Evolutionary conservation across 192 early-diverging fungal species (phyloP).

Genomic region (Geranomyces michiganensis): DNA sequence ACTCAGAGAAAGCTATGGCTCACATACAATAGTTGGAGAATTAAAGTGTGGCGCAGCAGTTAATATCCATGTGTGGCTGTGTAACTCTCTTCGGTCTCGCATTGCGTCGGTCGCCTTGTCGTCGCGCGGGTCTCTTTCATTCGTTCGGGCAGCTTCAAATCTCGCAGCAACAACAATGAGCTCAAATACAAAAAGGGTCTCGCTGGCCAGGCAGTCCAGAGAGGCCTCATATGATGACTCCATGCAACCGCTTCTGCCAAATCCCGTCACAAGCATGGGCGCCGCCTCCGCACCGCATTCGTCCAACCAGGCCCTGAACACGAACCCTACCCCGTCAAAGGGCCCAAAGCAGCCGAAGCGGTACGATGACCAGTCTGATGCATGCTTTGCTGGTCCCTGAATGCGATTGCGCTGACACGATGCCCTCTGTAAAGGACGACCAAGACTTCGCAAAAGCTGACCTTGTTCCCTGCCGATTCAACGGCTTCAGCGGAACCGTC

Average conservation of each 20-base stretch:
- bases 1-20: too few species aligned
- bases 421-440: conserved; percentile 64
- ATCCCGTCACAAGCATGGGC: not conserved
- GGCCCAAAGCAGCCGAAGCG: conserved; percentile 15
- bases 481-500: conserved; percentile 24
- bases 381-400: not conserved
- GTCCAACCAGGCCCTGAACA: not conserved
- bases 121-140: too few species aligned
- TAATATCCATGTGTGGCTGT: too few species aligned
- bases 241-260: conserved; percentile 3
- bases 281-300: not conserved
- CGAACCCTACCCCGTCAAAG: not conserved
- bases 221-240: not conserved
- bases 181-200: conserved; percentile 2
- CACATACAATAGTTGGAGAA: too few species aligned
- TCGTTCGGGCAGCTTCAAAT: too few species aligned
- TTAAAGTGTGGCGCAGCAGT: too few species aligned
- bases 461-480: conserved; percentile 79
- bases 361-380: not conserved
- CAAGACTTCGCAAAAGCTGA: conserved; percentile 90
- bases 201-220: conserved; percentile 8
- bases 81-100: too few species aligned
- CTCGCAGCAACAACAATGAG: not conserved
- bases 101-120: too few species aligned
- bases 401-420: not conserved